Conservation (phyloP, 2,329 filamentous ascomycete genomes). For the Clarireedia homoeocarpa region DNA sequence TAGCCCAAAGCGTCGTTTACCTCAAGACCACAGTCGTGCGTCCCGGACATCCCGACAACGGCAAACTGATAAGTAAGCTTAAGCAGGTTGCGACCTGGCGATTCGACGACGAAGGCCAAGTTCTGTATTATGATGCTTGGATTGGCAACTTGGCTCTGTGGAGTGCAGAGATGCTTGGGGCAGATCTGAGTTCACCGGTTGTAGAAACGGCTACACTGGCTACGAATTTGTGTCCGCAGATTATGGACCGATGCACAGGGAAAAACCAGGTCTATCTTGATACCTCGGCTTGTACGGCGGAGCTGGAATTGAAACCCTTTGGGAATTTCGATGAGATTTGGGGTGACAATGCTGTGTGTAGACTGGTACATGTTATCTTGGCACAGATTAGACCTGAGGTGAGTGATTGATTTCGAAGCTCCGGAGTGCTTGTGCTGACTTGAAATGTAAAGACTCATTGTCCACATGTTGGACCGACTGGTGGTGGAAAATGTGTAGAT, state of each 20-base stretch:
- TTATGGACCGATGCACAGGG: conserved; percentile 15
- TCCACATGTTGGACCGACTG: neutral
- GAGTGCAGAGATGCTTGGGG: conserved; percentile 5
- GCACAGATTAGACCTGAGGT: conserved; percentile 2
- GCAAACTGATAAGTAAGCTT: conserved; percentile 28
- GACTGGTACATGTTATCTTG: conserved; percentile 35
- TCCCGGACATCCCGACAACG: conserved; percentile 26
- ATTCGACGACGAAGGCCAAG: conserved; percentile 36
- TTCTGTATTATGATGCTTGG: conserved; percentile 37
- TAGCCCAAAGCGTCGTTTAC: conserved; percentile 34
- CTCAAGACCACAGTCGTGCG: conserved; percentile 30
- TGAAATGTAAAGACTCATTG: neutral
- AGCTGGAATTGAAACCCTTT: conserved; percentile 23
- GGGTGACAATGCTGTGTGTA: conserved; percentile 37
- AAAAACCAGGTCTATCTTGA: neutral
- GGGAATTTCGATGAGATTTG: conserved; percentile 36
- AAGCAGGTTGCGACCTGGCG: conserved; percentile 38
- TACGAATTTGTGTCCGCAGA: conserved; percentile 30
- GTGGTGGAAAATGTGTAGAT: neutral
- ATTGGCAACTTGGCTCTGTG: conserved; percentile 36
- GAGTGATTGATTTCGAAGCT: neutral
- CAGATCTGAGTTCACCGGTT: neutral
- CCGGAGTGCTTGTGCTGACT: neutral
- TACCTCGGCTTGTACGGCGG: neutral
- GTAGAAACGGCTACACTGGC: neutral